A percentile compares a stretch with the other conserved stretches of the same genome.
These are phyloP conservation scores for Tolypocladium nubicola DNA, from an alignment of 2,329 filamentous ascomycete genomes.

Conservation along the genomic window DNA sequence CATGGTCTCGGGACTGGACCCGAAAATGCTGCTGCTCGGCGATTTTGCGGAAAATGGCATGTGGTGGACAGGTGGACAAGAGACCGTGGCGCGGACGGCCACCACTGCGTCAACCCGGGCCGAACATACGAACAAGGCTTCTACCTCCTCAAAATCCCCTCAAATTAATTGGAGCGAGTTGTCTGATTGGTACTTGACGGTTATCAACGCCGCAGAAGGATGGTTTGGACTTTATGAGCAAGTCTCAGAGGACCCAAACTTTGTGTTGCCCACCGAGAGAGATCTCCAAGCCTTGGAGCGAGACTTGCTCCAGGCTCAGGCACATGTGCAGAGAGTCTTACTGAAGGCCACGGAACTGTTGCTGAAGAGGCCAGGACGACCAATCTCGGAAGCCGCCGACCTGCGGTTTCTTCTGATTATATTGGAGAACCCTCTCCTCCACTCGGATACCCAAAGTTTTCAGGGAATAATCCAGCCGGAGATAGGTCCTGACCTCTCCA, in stretches of 20 bases:
- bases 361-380: slow-evolving; percentile 67
- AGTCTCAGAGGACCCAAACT: slow-evolving; percentile 21
- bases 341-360: slow-evolving; percentile 71
- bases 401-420: slow-evolving; percentile 70
- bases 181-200: slow-evolving; percentile 61
- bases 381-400: slow-evolving; percentile 57
- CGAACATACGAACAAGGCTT: slow-evolving; percentile 3
- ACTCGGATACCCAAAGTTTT: slow-evolving; percentile 31
- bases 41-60: slow-evolving; percentile 71
- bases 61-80: slow-evolving; percentile 64
- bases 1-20: slow-evolving; percentile 47
- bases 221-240: slow-evolving; percentile 55
- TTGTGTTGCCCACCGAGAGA: slow-evolving; percentile 21
- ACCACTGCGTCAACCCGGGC: background rate
- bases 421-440: slow-evolving; percentile 67
- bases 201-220: slow-evolving; percentile 55
- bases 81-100: slow-evolving; percentile 13
- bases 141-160: slow-evolving; percentile 34
- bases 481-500: background rate
- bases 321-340: slow-evolving; percentile 57
- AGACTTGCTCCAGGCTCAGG: slow-evolving; percentile 45
- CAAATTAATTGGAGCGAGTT: slow-evolving; percentile 67
- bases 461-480: slow-evolving; percentile 27
- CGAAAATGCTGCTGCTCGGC: slow-evolving; percentile 63
- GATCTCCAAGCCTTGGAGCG: slow-evolving; percentile 35